These are phyloP conservation scores for Cystofilobasidium bisporidii DNA, from an alignment of 768 basidiomycete genomes.

Conservation along the genomic window DNA sequence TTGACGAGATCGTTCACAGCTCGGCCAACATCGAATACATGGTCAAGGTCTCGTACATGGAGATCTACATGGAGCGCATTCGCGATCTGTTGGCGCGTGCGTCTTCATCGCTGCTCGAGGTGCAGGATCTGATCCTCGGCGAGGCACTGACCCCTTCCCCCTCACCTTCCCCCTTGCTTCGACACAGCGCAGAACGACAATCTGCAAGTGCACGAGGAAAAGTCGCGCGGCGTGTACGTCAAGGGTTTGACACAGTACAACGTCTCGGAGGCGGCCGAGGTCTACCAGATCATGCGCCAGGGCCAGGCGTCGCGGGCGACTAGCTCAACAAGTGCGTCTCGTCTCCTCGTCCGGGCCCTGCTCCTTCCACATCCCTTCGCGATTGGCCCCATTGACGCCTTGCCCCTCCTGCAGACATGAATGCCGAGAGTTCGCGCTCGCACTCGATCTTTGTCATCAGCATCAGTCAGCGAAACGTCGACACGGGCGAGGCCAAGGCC, in stretches of 20 bases:
- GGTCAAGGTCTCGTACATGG: slow-evolving; percentile 99
- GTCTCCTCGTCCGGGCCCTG: too few relatives aligned
- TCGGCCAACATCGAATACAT: slow-evolving; percentile 93
- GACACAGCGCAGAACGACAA: slow-evolving; percentile 85
- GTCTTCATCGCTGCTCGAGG: too few relatives aligned
- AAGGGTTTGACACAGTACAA: slow-evolving; percentile 97
- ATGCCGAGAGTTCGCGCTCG: slow-evolving; percentile 95
- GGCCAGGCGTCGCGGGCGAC: slow-evolving; percentile 85
- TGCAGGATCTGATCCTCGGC: too few relatives aligned
- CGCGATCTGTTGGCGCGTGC: slow-evolving; percentile 88
- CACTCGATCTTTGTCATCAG: slow-evolving; percentile 98
- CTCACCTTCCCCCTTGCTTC: background rate
- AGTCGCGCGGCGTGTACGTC: slow-evolving; percentile 92
- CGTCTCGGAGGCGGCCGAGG: slow-evolving; percentile 86
- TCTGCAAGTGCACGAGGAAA: slow-evolving; percentile 96
- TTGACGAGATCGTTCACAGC: slow-evolving; percentile 91
- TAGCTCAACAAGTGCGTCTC: slow-evolving; percentile 79
- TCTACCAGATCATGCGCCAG: slow-evolving; percentile 98
- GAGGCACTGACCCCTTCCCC: too few relatives aligned
- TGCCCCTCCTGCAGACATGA: slow-evolving; percentile 94
- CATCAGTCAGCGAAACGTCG: slow-evolving; percentile 91
- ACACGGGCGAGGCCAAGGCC: slow-evolving; percentile 88
- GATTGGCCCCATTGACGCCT: too few relatives aligned
- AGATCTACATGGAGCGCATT: slow-evolving; percentile 95
- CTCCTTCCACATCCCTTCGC: background rate